A percentile compares a stretch with the other conserved stretches of the same genome.
These are phyloP conservation scores for Coemansia sp. DNA, from an alignment of 192 early-diverging fungal genomes.

Conservation along the genomic window DNA sequence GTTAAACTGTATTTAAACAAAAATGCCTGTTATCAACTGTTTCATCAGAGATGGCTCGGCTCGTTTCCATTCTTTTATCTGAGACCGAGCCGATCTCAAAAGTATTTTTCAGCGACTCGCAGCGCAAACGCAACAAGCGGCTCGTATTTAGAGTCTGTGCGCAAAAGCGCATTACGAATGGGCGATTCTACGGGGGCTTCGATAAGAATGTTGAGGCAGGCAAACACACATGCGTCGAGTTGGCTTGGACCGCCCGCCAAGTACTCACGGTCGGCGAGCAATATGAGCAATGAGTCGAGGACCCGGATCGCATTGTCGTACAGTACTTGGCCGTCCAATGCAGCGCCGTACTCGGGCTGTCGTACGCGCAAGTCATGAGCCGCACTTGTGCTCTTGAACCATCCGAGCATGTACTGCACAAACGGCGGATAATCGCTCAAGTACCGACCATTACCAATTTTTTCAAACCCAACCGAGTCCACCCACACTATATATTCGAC, in stretches of 20 bases:
- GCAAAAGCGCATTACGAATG: slow-evolving; percentile 24
- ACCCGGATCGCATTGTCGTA: slow-evolving; percentile 34
- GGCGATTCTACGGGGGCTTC: slow-evolving; percentile 35
- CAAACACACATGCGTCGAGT: slow-evolving; percentile 35
- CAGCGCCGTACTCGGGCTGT: slow-evolving; percentile 31
- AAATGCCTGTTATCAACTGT: neutral
- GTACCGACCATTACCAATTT: slow-evolving; percentile 13
- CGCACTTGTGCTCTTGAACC: slow-evolving; percentile 6
- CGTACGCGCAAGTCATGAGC: slow-evolving; percentile 8
- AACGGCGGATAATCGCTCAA: slow-evolving; percentile 22
- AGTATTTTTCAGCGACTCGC: slow-evolving; percentile 18
- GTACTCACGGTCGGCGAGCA: slow-evolving; percentile 22
- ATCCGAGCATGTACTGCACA: slow-evolving; percentile 13
- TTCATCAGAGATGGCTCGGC: neutral
- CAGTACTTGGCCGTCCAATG: slow-evolving; percentile 32
- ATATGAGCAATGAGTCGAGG: slow-evolving; percentile 26
- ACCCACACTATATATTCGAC: slow-evolving; percentile 41
- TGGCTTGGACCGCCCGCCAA: slow-evolving; percentile 18
- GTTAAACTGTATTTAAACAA: neutral
- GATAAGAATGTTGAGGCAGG: slow-evolving; percentile 32
- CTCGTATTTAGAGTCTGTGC: slow-evolving; percentile 14
- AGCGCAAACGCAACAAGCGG: slow-evolving; percentile 28
- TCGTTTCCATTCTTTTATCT: neutral
- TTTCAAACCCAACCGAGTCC: slow-evolving; percentile 23
- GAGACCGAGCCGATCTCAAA: neutral